Evolutionary conservation across 257 asterid genomes (phyloP).

Genomic region (Paulownia fortunei): DNA sequence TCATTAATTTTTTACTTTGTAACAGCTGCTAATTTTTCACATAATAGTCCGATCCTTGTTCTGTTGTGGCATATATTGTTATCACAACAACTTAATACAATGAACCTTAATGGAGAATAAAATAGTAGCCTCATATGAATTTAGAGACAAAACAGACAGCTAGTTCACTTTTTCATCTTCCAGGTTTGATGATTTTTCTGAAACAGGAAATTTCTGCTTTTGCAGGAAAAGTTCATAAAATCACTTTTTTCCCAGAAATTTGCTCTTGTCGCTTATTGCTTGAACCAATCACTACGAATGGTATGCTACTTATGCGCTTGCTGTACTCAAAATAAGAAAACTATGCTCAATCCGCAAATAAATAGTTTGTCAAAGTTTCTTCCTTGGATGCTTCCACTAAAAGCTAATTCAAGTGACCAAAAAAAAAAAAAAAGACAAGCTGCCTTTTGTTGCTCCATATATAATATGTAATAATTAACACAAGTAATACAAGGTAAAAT

Average conservation of each 20-base stretch:
- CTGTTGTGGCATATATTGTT: background rate
- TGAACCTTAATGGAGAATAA: background rate
- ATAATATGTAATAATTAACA: background rate
- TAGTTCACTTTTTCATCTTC: background rate
- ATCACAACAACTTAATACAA: background rate
- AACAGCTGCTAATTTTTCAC: background rate
- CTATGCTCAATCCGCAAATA: background rate
- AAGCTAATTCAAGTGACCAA: background rate
- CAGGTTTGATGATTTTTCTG: background rate
- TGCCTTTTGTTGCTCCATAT: background rate
- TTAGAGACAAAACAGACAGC: background rate
- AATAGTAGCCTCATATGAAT: background rate
- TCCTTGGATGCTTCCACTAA: background rate
- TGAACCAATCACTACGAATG: background rate
- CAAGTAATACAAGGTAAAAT: background rate
- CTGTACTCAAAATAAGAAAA: background rate
- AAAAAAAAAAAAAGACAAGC: background rate
- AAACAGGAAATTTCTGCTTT: background rate
- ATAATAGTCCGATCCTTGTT: background rate
- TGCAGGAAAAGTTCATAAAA: background rate
- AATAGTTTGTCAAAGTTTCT: background rate
- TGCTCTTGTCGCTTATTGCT: background rate
- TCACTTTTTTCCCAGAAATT: background rate
- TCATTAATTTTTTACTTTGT: background rate
- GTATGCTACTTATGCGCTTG: background rate